phyloP scores from a whole-genome alignment of 208 protist species.

The Tritrichomonas musculus region DNA sequence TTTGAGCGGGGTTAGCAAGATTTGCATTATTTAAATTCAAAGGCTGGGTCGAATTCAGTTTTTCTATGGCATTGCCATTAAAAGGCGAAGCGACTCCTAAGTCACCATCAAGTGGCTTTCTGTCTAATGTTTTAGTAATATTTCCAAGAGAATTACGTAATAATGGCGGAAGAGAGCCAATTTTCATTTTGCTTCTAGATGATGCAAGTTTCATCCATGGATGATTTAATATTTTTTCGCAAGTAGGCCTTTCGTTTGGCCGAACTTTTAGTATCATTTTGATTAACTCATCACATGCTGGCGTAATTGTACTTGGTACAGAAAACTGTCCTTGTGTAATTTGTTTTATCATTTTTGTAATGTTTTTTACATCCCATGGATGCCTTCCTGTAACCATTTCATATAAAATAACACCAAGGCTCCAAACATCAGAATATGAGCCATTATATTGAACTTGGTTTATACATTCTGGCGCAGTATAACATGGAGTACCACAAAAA shows the following conservation, averaged over 20 bases:
- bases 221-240: background rate
- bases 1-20: no score
- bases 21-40: no score
- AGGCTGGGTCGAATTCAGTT: no score
- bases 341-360: background rate
- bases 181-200: no score
- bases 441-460: background rate
- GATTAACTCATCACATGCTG: background rate
- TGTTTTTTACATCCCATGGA: background rate
- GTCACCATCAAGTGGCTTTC: no score
- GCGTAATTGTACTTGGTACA: background rate
- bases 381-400: background rate
- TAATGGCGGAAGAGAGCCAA: no score
- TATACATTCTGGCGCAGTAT: background rate
- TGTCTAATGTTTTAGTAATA: no score
- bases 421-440: background rate
- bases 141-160: no score
- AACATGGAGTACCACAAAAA: background rate
- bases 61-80: no score
- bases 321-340: background rate
- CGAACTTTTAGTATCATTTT: background rate
- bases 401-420: slow-evolving; percentile 10
- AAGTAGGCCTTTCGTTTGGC: background rate
- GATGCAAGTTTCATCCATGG: background rate
- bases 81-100: no score